These are phyloP conservation scores for Bruguiera parviflora DNA, from an alignment of 345 rosid species.

Conservation along the genomic window DNA sequence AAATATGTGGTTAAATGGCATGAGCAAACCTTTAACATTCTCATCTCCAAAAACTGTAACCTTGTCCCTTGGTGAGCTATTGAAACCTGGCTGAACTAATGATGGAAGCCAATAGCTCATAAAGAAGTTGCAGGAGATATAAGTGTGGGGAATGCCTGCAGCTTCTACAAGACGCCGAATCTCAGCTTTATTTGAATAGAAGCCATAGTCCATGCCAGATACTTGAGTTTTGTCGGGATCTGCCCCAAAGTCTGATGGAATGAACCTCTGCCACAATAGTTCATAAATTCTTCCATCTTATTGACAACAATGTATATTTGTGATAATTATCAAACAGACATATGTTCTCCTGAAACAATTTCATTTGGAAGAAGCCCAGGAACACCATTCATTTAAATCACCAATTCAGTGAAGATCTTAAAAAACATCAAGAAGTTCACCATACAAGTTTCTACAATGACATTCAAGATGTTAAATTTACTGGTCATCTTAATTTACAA, in stretches of 20 bases:
- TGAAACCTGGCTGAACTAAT: constrained; percentile 58
- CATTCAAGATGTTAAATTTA: no score
- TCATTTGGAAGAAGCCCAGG: background rate
- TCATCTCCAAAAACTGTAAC: constrained; percentile 70
- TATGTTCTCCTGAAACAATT: background rate
- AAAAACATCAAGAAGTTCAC: background rate
- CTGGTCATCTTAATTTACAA: no score
- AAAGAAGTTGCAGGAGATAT: constrained; percentile 59
- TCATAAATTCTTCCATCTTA: background rate
- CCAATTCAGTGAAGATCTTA: background rate
- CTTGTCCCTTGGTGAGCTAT: constrained; percentile 62
- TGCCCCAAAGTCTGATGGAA: constrained; percentile 83
- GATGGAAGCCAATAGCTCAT: constrained; percentile 70
- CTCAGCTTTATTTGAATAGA: constrained; percentile 59
- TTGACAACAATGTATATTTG: background rate
- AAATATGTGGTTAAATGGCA: background rate
- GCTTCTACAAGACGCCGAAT: constrained; percentile 64
- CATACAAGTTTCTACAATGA: background rate
- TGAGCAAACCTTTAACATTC: constrained; percentile 50
- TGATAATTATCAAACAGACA: constrained; percentile 16
- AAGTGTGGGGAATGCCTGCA: constrained; percentile 61
- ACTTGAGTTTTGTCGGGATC: constrained; percentile 65
- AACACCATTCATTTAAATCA: background rate
- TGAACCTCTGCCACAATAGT: constrained; percentile 55
- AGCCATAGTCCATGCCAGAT: constrained; percentile 50